These are phyloP conservation scores for Phytophthora colocasiae DNA, from an alignment of 352 stramenopile genomes.

Conservation along the genomic window DNA sequence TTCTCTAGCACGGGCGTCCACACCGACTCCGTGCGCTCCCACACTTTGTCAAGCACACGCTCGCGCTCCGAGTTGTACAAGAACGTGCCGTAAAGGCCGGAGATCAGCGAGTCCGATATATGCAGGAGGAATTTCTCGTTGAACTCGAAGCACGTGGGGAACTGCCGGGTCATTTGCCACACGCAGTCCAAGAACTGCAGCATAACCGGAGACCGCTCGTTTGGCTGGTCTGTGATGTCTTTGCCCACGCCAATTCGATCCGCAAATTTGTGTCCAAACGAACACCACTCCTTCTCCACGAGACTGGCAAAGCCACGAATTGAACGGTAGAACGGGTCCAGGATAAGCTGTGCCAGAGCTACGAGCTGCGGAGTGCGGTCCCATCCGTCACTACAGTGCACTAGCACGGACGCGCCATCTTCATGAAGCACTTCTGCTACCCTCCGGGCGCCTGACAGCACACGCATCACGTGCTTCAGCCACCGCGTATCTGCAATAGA, in stretches of 20 bases:
- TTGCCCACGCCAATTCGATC: conserved; percentile 86
- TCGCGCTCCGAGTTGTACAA: conserved; percentile 89
- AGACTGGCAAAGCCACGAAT: conserved; percentile 86
- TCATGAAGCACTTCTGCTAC: conserved; percentile 88
- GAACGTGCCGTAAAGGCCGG: conserved; percentile 83
- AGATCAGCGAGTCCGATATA: conserved; percentile 82
- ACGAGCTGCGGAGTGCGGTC: conserved; percentile 88
- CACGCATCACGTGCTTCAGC: conserved; percentile 95
- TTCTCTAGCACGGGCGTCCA: conserved; percentile 86
- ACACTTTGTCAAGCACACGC: conserved; percentile 84
- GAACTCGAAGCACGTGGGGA: conserved; percentile 90
- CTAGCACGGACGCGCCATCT: conserved; percentile 81
- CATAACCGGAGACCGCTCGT: conserved; percentile 88
- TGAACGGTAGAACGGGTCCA: conserved; percentile 88
- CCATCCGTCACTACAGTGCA: conserved; percentile 91
- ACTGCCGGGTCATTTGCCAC: conserved; percentile 90
- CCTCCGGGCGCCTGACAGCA: conserved; percentile 71
- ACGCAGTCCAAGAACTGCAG: conserved; percentile 89
- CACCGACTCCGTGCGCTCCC: conserved; percentile 86
- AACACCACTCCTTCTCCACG: conserved; percentile 89
- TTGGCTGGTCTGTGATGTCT: conserved; percentile 78
- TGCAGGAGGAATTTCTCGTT: conserved; percentile 89
- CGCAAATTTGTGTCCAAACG: conserved; percentile 92
- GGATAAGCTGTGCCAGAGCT: conserved; percentile 81
- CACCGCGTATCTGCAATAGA: conserved; percentile 91